Conservation (phyloP, 331 rosid genomes). For the Stylosanthes scabra region DNA sequence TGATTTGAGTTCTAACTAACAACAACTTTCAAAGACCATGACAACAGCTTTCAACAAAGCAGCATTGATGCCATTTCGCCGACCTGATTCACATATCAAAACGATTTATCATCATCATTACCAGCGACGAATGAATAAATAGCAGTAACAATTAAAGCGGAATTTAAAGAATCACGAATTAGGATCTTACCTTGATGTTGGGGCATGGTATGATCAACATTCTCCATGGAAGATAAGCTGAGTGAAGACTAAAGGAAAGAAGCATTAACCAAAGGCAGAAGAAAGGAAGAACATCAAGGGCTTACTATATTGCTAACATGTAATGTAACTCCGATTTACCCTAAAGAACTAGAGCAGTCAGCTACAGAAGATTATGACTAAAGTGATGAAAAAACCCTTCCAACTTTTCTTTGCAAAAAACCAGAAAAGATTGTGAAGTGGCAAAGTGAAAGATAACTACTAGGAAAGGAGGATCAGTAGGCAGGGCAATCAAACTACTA, state of each 20-base stretch:
- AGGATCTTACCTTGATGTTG: constrained; percentile 49
- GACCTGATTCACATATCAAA: constrained; percentile 46
- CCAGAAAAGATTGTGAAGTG: constrained; percentile 67
- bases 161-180: not conserved
- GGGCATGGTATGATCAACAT: constrained; percentile 45
- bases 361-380: constrained; percentile 40
- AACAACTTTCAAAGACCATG: constrained; percentile 20
- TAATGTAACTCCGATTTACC: constrained; percentile 35
- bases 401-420: constrained; percentile 70
- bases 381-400: constrained; percentile 40
- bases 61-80: constrained; percentile 28
- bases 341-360: constrained; percentile 36
- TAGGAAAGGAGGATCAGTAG: constrained; percentile 15
- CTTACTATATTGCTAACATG: constrained; percentile 26
- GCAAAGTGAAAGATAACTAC: constrained; percentile 35
- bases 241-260: constrained; percentile 39
- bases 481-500: constrained; percentile 35
- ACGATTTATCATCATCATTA: constrained; percentile 22
- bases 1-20: constrained; percentile 16
- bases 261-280: constrained; percentile 29
- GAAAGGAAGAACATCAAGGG: constrained; percentile 24
- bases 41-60: constrained; percentile 17
- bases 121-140: not conserved
- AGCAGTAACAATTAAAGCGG: not conserved
- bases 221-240: constrained; percentile 41